Evolutionary conservation across 768 basidiomycete genomes (phyloP).

Genomic region (Mycena floridula): DNA sequence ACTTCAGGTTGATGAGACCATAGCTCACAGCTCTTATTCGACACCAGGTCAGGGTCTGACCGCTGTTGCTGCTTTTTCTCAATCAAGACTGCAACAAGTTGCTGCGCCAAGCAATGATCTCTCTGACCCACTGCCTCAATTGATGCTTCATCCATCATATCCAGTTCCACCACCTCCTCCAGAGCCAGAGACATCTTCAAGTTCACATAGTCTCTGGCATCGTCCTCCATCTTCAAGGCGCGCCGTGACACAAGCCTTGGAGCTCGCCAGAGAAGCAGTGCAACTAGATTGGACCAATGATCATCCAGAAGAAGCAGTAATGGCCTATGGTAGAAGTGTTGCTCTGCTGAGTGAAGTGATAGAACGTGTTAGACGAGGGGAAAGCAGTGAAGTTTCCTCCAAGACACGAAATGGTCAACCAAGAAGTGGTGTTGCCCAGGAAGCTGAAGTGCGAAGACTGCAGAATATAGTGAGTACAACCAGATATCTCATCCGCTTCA

Average conservation of each 20-base stretch:
- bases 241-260: constrained; percentile 79
- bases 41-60: constrained; percentile 42
- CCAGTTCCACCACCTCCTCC: constrained; percentile 21
- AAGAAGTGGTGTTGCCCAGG: constrained; percentile 81
- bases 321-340: constrained; percentile 84
- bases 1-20: no score
- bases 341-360: constrained; percentile 86
- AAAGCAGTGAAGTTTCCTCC: constrained; percentile 54
- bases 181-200: constrained; percentile 19
- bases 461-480: constrained; percentile 76
- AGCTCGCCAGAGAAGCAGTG: constrained; percentile 86
- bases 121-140: constrained; percentile 53
- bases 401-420: constrained; percentile 55
- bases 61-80: constrained; percentile 58
- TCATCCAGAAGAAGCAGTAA: constrained; percentile 83
- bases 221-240: constrained; percentile 73
- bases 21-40: no score
- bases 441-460: constrained; percentile 82
- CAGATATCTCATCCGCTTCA: constrained; percentile 4
- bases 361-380: constrained; percentile 83
- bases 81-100: constrained; percentile 36
- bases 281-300: constrained; percentile 83
- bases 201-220: constrained; percentile 31
- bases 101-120: constrained; percentile 39
- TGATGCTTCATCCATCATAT: constrained; percentile 36